Conservation (phyloP, 2,329 filamentous ascomycete genomes). For the Orbilia quercus region DNA sequence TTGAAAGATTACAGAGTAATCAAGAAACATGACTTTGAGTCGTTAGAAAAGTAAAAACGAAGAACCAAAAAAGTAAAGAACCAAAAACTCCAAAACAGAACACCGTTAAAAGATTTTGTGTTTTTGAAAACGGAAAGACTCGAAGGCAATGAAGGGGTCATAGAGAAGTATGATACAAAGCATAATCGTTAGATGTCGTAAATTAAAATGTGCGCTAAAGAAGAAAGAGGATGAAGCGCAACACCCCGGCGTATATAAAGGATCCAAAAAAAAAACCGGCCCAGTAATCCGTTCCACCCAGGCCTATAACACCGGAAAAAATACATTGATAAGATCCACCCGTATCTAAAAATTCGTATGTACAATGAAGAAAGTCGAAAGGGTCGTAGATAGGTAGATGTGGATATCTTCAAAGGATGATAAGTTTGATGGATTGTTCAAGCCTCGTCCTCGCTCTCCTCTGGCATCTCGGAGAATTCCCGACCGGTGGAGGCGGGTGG, state of each 20-base stretch:
- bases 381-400: conserved; percentile 21
- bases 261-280: conserved; percentile 26
- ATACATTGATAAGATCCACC: conserved; percentile 23
- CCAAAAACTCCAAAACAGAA: conserved; percentile 4
- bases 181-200: conserved; percentile 16
- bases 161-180: conserved; percentile 20
- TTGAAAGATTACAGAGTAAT: conserved; percentile 27
- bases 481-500: conserved; percentile 21
- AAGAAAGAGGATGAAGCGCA: conserved; percentile 1
- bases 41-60: background rate
- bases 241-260: conserved; percentile 20
- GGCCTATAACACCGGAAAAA: conserved; percentile 49
- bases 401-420: conserved; percentile 5
- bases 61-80: conserved; percentile 9
- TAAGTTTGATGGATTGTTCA: conserved; percentile 16
- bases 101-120: conserved; percentile 26
- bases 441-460: conserved; percentile 53
- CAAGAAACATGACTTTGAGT: conserved; percentile 18
- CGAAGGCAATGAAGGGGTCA: conserved; percentile 13
- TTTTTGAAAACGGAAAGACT: conserved; percentile 3
- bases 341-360: conserved; percentile 38
- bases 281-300: conserved; percentile 43
- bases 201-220: conserved; percentile 20
- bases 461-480: conserved; percentile 55
- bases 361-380: conserved; percentile 17